Evolutionary conservation across 192 early-diverging fungal species (phyloP), one percentile per base, ranked within the genome.

Genomic region (Coemansia reversa): DNA sequence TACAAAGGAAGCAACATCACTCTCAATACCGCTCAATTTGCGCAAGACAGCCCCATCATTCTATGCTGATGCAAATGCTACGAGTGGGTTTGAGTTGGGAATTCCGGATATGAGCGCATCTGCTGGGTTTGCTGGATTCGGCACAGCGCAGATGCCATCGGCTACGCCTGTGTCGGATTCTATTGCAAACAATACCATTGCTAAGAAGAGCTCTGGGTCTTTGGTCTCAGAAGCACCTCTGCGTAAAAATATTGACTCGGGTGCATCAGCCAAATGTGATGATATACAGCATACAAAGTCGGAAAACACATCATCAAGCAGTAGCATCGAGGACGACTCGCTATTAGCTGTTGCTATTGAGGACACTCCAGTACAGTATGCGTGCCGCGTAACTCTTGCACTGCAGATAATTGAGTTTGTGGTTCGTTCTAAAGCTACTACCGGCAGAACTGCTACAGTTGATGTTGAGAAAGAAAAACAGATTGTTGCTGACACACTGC

Each of bases 321-420:
- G 47, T 18, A 27, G 30, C 28, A 14, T 30, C 14, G 60, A 62
- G 18, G 32, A 33, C 14, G 71, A 70, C 18, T 33, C 65, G 12
- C 22, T 69, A 24, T 47, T 74, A 35, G 72, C 65, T 4, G 72
- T 79, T 27, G 77, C 74, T 11, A 79, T 80, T 47, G 77, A 80
- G 56, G 77, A 80, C n/a, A 80, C 77, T 11, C 77, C 77, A 18
- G 72, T 80, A 20, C 77, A 80, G 51, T 75, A 80, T 45, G 72
- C 77, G 16, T 80, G 77, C 48, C 77, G 77, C 5, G 62, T 67
- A 6, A 74, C 69, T n/a, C 59, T 80, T 58, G 77, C 77, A n/a
- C 53, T 80, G 28, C 77, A 80, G 55, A 80, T 80, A 20, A 63
- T 67, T 16, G 77, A 80, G 62, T 80, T 67, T 65, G 28, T 80